These are phyloP conservation scores for Xerocomus potaroensis DNA, from an alignment of 768 basidiomycete species.

Conservation along the genomic window DNA sequence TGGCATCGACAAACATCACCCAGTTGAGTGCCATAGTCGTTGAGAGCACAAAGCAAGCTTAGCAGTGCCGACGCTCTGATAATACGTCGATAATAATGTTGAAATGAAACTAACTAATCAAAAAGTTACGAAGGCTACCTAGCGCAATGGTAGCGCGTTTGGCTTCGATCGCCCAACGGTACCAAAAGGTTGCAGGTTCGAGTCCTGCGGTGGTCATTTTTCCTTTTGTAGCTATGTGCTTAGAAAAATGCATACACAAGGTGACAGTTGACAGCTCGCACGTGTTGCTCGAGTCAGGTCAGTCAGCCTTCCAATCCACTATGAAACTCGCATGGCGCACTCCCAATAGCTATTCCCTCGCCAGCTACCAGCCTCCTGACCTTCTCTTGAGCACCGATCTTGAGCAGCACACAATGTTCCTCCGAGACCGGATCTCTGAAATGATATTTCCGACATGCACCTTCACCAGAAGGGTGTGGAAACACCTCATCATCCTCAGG, in stretches of 20 bases:
- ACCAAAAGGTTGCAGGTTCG: constrained; percentile 98
- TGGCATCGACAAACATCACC: constrained; percentile 56
- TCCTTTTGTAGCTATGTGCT: no score
- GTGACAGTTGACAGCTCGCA: no score
- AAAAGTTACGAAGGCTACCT: constrained; percentile 79
- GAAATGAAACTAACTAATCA: no score
- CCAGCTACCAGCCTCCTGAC: constrained; percentile 31
- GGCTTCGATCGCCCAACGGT: constrained; percentile 75
- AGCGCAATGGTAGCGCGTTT: constrained; percentile 95
- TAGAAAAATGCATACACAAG: no score
- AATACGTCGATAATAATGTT: no score
- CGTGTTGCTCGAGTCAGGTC: neutral
- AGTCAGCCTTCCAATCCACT: constrained; percentile 13
- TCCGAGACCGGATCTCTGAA: constrained; percentile 57
- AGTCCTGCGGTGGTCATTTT: constrained; percentile 85
- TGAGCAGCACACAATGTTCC: constrained; percentile 47
- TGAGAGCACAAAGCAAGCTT: neutral
- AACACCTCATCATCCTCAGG: constrained; percentile 60
- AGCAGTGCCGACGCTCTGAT: no score
- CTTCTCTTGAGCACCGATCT: constrained; percentile 33
- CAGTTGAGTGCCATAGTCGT: constrained; percentile 72
- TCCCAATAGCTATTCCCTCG: constrained; percentile 56
- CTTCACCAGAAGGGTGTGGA: constrained; percentile 66
- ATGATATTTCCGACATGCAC: constrained; percentile 62
- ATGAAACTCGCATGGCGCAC: constrained; percentile 61